Conservation (phyloP, 495 filamentous ascomycete genomes). For the Aspergillus nidulans region DNA sequence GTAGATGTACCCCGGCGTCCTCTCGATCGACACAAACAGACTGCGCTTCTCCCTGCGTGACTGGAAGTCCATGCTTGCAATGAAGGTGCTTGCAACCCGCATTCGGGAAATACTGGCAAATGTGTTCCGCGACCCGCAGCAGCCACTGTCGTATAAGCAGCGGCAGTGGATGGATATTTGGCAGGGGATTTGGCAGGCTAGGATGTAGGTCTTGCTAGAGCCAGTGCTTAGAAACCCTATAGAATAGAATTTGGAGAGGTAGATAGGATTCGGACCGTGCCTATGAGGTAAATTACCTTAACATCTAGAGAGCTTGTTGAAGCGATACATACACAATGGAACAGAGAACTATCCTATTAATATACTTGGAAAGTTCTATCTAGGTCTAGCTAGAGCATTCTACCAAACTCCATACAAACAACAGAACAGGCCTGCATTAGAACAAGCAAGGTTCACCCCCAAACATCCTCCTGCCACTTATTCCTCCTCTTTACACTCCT, state of each 20-base stretch:
- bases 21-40: slow-evolving; percentile 80
- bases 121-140: slow-evolving; percentile 69
- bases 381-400: background rate
- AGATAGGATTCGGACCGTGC: no score
- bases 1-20: slow-evolving; percentile 76
- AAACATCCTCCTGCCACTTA: slow-evolving; percentile 52
- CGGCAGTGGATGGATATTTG: slow-evolving; percentile 75
- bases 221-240: background rate
- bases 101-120: slow-evolving; percentile 67
- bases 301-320: no score
- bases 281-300: no score
- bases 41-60: slow-evolving; percentile 82
- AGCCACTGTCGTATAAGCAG: slow-evolving; percentile 56
- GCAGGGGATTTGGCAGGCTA: slow-evolving; percentile 34
- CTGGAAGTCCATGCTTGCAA: slow-evolving; percentile 83
- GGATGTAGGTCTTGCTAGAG: background rate
- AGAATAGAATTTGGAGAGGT: background rate
- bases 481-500: slow-evolving; percentile 39
- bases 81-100: slow-evolving; percentile 68
- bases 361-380: no score
- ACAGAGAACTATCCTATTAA: no score
- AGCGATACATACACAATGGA: no score
- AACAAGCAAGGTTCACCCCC: slow-evolving; percentile 24
- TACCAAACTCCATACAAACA: background rate
- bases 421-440: no score